Base-by-base conservation (phyloP, 2,329 filamentous ascomycete genomes). In the Neurospora sp. region DNA sequence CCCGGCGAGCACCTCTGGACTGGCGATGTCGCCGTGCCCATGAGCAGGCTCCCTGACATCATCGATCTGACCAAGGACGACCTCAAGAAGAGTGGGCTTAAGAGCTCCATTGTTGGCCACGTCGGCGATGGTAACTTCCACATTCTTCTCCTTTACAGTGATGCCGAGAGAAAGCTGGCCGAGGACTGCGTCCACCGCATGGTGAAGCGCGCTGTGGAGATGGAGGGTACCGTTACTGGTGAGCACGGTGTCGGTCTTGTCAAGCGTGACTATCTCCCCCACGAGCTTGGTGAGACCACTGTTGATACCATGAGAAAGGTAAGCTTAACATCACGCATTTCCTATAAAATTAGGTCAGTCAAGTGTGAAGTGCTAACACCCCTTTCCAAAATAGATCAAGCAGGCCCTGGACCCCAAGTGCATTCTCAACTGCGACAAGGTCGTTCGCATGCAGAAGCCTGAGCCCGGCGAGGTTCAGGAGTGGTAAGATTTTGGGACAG, bases 221-320 rank as follows among this genome's bases (percentile, higher is more conserved):
- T 93, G 82, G 92, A 96, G 80, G 93, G 93, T 9, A 96, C 93
- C 0, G 92, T 93, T 1, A 94, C 92, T 13, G 93, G 92, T 69
- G 92, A 96, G 80, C 92, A 96, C 78, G 92, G 92, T 58, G 90
- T 96, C 68, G 92, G 92, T 7, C 82, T 96, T 67, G 91, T 95
- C 70, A 96, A 96, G 86, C 84, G 92, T 74, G 92, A 96, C 77
- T 95, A 95, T 77, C 84, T 96, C 62, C 85, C 88, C 10, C 90
- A 94, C 76, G 92, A 96, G 80, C 82, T 96, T 52, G 91, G 92
- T 13, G 83, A 88, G 78, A 83, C 81, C 13, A 93, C 92, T 0
- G 91, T 96, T 9, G 91, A 94, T 80, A 84, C 90, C 28, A 96
- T 96, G 92, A 87, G 92, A 80, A 92, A 90, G 85, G 89, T 91